Base-by-base conservation (phyloP, 179 eudicot genomes). In the Amaranthus tricolor region DNA sequence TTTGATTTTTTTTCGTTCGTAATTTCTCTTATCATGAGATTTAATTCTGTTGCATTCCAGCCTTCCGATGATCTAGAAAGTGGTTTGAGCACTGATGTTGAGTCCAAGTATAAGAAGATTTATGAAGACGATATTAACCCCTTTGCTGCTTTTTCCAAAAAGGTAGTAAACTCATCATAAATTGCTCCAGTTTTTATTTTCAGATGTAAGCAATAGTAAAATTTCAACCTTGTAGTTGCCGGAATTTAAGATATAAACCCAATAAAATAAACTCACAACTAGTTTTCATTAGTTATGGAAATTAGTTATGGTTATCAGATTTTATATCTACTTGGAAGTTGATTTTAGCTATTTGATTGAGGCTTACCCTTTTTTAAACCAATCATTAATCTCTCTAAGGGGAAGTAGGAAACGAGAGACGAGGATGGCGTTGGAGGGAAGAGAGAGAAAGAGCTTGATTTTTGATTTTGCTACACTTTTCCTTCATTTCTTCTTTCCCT, bases 101-200 rank as follows among this genome's bases (percentile, higher is more conserved):
- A 96, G 82, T 89, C 97, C 81, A 96, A 96, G 89, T 96, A 96
- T 79, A 96, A 91, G 86, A 96, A 93, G 84, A 95, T 95, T 74
- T 95, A 95, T 69, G 98, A 95, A 80, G 99, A 93, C 67, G 98
- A 93, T 82, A 96, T 96, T 57, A 96, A 96, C 85, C 99, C 99
- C 59, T 96, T 96, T 88, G 98, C 99, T 50, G 99, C 99, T 84
- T 96, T 96, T 80, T 96, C 99, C 6, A 93, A 89, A 76, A 96
- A 93, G 98, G 99, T 86, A 74, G 20, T 45, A 6, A 31, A 59
- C 24, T 58, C 67, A 44, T 54, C 44, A 56, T 58, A 66, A 31
- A 5, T 43, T 54, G 21, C n/a, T 67, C 14, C 6, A 13, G 5
- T 19, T 49, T 17, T 43, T n/a, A 4, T 50, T 67, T 3, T 62